These are phyloP conservation scores for Nigrospora oryzae DNA, from an alignment of 2,329 filamentous ascomycete species.

Conservation along the genomic window DNA sequence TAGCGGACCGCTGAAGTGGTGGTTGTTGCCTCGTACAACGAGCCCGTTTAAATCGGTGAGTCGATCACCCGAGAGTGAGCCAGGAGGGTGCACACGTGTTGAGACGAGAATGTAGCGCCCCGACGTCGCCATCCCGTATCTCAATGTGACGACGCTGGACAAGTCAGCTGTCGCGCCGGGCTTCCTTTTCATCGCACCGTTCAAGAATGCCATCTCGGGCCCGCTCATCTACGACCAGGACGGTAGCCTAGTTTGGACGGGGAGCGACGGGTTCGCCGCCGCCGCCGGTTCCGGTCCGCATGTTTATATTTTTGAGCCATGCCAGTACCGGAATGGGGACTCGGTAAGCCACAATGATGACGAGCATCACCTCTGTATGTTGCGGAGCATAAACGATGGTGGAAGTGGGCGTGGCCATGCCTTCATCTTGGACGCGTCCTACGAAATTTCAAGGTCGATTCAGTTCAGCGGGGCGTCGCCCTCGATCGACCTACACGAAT, in stretches of 20 bases:
- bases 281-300: constrained; percentile 13
- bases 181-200: not conserved
- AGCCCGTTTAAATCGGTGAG: not conserved
- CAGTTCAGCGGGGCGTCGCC: not conserved
- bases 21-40: not conserved
- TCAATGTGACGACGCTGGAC: not conserved
- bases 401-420: not conserved
- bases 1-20: not conserved
- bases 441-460: not conserved
- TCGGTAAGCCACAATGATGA: not conserved
- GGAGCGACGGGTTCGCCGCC: not conserved
- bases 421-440: not conserved
- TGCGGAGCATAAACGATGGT: not conserved
- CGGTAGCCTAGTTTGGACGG: constrained; percentile 36
- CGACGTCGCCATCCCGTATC: not conserved
- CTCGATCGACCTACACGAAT: not conserved
- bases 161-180: not conserved
- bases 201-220: not conserved
- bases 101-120: not conserved
- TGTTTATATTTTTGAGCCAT: not conserved
- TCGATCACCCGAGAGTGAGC: not conserved
- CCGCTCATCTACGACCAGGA: constrained; percentile 28
- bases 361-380: not conserved
- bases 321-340: not conserved
- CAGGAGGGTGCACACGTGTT: too few relatives aligned